Base-by-base conservation (phyloP, 208 protist genomes). In the Crithidia expoeki region DNA sequence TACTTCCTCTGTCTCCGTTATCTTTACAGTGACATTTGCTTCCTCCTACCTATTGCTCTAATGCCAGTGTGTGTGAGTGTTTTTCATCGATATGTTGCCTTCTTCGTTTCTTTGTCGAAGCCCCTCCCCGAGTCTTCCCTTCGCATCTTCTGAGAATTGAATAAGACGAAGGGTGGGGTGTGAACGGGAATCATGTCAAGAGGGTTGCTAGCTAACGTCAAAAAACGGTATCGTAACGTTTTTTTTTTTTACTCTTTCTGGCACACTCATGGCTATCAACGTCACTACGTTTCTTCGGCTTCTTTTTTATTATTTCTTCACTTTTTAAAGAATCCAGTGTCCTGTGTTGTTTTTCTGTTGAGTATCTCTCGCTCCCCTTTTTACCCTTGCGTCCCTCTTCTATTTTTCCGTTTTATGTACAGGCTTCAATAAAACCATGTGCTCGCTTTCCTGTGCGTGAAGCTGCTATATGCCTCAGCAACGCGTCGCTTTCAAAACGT, bases 71-170 rank as follows among this genome's bases (percentile, higher is more conserved):
- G n/a, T n/a, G n/a, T n/a, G n/a, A n/a, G n/a, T n/a, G n/a, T 33
- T 12, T 49, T 11, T 61, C 36, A 32, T 61, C 52, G 30, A 57
- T 38, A 57, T 38, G 25, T 57, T 57, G 52, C 36, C n/a, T 28
- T 30, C 33, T 33, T 21, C 58, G 25, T 66, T 60, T 66, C 40
- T 32, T 55, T n/a, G n/a, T n/a, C n/a, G n/a, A n/a, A n/a, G n/a
- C n/a, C n/a, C n/a, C n/a, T n/a, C n/a, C n/a, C n/a, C n/a, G 51
- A 12, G 9, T 12, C 36, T 12, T 49, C 44, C 44, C 44, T 49
- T 19, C 21, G 5, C 36, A 40, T 40, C 36, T 40, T 40, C n/a
- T n/a, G n/a, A n/a, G n/a, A n/a, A n/a, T n/a, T n/a, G n/a, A n/a
- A n/a, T n/a, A n/a, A n/a, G n/a, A n/a, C n/a, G n/a, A n/a, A n/a